Evolutionary conservation across 2,329 filamentous ascomycete species (phyloP).

Genomic region (Raffaelea albimanens): DNA sequence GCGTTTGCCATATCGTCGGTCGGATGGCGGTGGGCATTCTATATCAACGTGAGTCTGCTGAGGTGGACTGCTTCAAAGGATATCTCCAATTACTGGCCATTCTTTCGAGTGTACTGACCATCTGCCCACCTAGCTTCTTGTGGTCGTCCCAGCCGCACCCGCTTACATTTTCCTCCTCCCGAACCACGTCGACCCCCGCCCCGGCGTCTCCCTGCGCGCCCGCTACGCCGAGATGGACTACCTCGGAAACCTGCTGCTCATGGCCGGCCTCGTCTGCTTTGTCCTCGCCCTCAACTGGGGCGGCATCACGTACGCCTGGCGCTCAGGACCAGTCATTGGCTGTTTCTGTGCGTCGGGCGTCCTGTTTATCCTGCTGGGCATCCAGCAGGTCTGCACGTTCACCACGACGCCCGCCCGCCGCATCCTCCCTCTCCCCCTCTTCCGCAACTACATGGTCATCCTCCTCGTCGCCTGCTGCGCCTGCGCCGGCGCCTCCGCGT

Average conservation of each 20-base stretch:
- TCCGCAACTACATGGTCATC: not conserved
- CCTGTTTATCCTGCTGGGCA: constrained; percentile 24
- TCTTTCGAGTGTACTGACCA: no score
- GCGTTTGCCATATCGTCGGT: constrained; percentile 25
- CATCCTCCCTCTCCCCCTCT: constrained; percentile 18
- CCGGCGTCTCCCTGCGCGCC: not conserved
- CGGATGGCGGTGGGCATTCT: constrained; percentile 27
- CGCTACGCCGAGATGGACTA: not conserved
- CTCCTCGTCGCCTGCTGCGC: constrained; percentile 28
- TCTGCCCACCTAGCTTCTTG: no score
- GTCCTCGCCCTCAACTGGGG: constrained; percentile 42
- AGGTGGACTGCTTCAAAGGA: no score
- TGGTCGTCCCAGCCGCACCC: not conserved
- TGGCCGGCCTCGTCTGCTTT: constrained; percentile 28
- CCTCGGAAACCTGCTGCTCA: constrained; percentile 30
- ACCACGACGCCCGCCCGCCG: constrained; percentile 25
- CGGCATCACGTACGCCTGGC: constrained; percentile 38
- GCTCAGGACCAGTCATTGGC: constrained; percentile 10
- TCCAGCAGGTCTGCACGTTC: constrained; percentile 34
- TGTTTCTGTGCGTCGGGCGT: constrained; percentile 20
- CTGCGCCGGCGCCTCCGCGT: constrained; percentile 23
- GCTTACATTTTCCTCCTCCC: not conserved
- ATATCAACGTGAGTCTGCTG: no score
- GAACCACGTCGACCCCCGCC: not conserved
- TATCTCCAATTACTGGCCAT: no score